These are phyloP conservation scores for Diplodia mutila DNA, from an alignment of 2,329 filamentous ascomycete species.

Conservation along the genomic window DNA sequence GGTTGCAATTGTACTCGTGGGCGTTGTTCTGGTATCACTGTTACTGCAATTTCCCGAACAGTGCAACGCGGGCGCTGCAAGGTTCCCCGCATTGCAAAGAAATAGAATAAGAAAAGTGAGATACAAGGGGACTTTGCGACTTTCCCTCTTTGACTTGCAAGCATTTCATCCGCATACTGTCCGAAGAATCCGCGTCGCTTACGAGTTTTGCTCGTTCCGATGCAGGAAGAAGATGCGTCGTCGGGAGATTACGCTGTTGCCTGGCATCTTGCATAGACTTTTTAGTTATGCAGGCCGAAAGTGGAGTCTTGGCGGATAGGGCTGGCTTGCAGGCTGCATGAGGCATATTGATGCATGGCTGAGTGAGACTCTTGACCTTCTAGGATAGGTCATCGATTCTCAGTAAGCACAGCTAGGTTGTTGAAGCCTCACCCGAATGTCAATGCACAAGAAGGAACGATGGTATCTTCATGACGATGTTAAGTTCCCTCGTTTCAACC, in stretches of 20 bases:
- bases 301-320: not conserved
- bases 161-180: not conserved
- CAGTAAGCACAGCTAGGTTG: not conserved
- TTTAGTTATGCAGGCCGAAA: not conserved
- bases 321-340: not conserved
- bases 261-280: not conserved
- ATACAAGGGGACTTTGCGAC: too few species aligned
- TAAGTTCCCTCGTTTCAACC: not conserved
- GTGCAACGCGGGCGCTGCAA: not conserved
- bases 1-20: not conserved
- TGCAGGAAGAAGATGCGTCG: not conserved
- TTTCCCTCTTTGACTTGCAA: not conserved
- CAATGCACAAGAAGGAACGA: not conserved
- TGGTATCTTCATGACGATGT: not conserved
- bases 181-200: not conserved
- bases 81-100: not conserved
- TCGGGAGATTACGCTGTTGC: not conserved
- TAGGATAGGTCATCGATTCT: not conserved
- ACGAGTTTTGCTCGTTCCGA: not conserved
- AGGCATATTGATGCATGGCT: not conserved
- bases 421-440: not conserved
- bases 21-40: not conserved
- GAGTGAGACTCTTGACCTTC: not conserved
- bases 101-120: not conserved
- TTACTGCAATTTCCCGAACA: not conserved